Conservation (phyloP, 2,329 filamentous ascomycete species). For the Sordariomycetes sp. region DNA sequence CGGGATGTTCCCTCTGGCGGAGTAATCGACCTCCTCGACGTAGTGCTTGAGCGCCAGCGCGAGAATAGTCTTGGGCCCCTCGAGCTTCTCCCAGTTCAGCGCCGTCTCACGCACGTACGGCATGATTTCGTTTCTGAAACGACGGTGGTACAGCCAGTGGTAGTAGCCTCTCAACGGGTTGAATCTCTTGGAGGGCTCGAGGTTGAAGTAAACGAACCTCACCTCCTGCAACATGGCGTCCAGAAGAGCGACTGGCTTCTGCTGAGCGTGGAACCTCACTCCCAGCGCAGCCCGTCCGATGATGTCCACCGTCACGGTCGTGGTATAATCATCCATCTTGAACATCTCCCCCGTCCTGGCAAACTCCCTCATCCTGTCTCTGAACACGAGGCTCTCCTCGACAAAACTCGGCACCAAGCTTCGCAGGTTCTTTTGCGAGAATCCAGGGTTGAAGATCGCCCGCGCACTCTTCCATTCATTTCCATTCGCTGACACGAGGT, state of each 20-base stretch:
- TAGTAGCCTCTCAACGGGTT: conserved; percentile 2
- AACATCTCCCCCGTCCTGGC: conserved; percentile 6
- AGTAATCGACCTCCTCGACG: conserved; percentile 1
- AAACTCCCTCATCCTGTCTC: conserved; percentile 4
- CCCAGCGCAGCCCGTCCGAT: conserved; percentile 11
- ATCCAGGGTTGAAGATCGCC: conserved; percentile 13
- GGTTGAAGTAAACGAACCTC: conserved; percentile 1
- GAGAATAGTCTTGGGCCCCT: conserved; percentile 3
- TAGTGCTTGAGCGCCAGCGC: not conserved
- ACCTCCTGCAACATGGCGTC: conserved; percentile 5
- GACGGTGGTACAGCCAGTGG: conserved; percentile 2
- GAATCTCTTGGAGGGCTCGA: not conserved
- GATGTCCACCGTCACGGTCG: conserved; percentile 10
- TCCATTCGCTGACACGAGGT: conserved; percentile 13
- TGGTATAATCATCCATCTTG: conserved; percentile 10
- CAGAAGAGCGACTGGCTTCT: conserved; percentile 3
- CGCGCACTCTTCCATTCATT: conserved; percentile 14
- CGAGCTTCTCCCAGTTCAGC: conserved; percentile 1
- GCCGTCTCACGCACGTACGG: conserved; percentile 1
- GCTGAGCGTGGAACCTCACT: conserved; percentile 8
- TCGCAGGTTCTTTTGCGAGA: conserved; percentile 11
- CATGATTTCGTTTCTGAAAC: conserved; percentile 1
- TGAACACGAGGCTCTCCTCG: conserved; percentile 13
- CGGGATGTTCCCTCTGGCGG: not conserved
- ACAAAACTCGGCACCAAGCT: conserved; percentile 11